Evolutionary conservation across 495 filamentous ascomycete species (phyloP).

Genomic region (Penicillium arizonense): DNA sequence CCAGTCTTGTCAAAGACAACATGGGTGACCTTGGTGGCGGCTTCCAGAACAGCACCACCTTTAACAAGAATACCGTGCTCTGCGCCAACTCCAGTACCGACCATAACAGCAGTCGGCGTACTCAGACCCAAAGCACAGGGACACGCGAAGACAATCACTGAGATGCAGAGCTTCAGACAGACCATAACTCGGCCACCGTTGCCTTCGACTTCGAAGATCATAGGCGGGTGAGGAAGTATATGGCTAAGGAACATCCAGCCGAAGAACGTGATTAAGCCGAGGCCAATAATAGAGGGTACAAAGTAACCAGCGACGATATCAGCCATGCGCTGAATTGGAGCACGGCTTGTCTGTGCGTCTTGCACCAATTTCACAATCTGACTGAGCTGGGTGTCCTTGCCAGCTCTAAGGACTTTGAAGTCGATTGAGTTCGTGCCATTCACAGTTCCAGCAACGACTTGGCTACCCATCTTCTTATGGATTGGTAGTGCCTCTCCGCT

Average conservation of each 20-base stretch:
- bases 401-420: slow-evolving; percentile 89
- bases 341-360: slow-evolving; percentile 90
- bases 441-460: slow-evolving; percentile 92
- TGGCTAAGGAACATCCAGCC: slow-evolving; percentile 96
- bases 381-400: slow-evolving; percentile 92
- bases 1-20: slow-evolving; percentile 99
- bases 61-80: slow-evolving; percentile 97
- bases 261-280: slow-evolving; percentile 83
- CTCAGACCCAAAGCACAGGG: slow-evolving; percentile 92
- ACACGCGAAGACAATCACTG: slow-evolving; percentile 97
- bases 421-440: slow-evolving; percentile 91
- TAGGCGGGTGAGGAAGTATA: slow-evolving; percentile 75
- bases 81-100: slow-evolving; percentile 95
- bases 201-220: slow-evolving; percentile 76
- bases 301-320: slow-evolving; percentile 93
- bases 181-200: slow-evolving; percentile 93
- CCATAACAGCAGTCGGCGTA: slow-evolving; percentile 97
- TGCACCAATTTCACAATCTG: slow-evolving; percentile 98
- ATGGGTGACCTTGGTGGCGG: slow-evolving; percentile 84
- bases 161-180: slow-evolving; percentile 95
- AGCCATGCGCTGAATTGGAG: slow-evolving; percentile 92
- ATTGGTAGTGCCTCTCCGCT: slow-evolving; percentile 96
- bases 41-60: slow-evolving; percentile 90
- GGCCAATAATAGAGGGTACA: slow-evolving; percentile 80
- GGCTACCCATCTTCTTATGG: slow-evolving; percentile 75